Evolutionary conservation across 23 red algal species (phyloP).

Genomic region (Gracilariopsis chorda): DNA sequence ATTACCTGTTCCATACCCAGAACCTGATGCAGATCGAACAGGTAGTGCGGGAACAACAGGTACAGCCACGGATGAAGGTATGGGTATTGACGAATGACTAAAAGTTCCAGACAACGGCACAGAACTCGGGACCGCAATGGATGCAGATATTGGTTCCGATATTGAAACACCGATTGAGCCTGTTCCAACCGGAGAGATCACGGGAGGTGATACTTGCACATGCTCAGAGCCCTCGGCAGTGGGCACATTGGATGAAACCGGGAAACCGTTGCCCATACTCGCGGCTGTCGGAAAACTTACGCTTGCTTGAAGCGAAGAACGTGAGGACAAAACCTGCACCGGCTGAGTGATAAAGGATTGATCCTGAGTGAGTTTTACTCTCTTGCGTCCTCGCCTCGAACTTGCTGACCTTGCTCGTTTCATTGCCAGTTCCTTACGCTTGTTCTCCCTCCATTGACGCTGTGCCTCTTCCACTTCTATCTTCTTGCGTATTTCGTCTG

Average conservation of each 20-base stretch:
- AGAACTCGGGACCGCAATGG: neutral
- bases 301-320: neutral
- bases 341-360: neutral
- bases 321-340: neutral
- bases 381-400: constrained; percentile 53
- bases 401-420: constrained; percentile 29
- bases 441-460: constrained; percentile 44
- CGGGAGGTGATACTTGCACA: neutral
- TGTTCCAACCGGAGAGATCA: neutral
- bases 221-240: neutral
- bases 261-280: neutral
- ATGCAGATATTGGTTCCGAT: neutral
- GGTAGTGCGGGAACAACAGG: neutral
- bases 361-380: neutral
- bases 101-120: neutral
- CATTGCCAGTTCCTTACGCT: constrained; percentile 46
- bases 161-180: neutral
- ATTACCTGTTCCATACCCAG: neutral
- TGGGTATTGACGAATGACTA: neutral
- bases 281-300: neutral
- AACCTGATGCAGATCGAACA: neutral
- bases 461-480: constrained; percentile 40
- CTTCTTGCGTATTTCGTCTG: neutral
- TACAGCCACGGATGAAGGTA: constrained; percentile 2
- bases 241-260: neutral